Conservation (phyloP, 805 yeast species). For the Cyberlindnera meyerae region DNA sequence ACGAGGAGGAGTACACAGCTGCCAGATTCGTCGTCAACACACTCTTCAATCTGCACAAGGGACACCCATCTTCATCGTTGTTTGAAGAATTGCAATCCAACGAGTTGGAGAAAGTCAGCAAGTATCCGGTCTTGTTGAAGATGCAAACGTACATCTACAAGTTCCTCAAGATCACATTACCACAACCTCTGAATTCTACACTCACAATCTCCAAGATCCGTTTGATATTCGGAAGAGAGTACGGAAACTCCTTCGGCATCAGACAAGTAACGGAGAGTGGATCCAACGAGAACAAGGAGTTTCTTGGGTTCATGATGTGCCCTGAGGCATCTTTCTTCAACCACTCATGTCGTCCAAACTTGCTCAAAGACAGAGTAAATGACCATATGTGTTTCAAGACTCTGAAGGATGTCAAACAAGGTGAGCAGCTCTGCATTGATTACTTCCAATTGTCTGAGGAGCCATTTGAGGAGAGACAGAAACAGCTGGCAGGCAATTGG, state of each 20-base stretch:
- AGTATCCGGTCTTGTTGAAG: conserved; percentile 43
- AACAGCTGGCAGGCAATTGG: conserved; percentile 46
- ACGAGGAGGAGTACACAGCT: conserved; percentile 48
- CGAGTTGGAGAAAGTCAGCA: conserved; percentile 40
- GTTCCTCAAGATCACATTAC: conserved; percentile 39
- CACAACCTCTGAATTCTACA: conserved; percentile 29
- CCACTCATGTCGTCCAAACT: conserved; percentile 59
- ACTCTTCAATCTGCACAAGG: conserved; percentile 29
- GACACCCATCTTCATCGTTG: conserved; percentile 11
- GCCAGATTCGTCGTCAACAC: conserved; percentile 42
- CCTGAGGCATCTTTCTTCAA: conserved; percentile 66
- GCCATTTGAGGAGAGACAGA: conserved; percentile 35
- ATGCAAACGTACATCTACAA: conserved; percentile 46
- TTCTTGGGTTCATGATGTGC: conserved; percentile 54
- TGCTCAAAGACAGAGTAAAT: conserved; percentile 39
- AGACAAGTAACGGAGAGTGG: conserved; percentile 43
- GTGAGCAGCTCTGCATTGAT: conserved; percentile 53
- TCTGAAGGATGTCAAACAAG: conserved; percentile 32
- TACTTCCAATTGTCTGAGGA: conserved; percentile 51
- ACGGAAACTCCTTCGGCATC: conserved; percentile 66
- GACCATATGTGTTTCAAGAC: conserved; percentile 41
- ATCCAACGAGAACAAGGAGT: conserved; percentile 43
- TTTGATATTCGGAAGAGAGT: conserved; percentile 50
- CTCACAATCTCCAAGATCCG: conserved; percentile 39
- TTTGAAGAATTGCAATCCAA: conserved; percentile 48